Conservation (phyloP, 2,329 filamentous ascomycete species). For the Penicillium sp. region DNA sequence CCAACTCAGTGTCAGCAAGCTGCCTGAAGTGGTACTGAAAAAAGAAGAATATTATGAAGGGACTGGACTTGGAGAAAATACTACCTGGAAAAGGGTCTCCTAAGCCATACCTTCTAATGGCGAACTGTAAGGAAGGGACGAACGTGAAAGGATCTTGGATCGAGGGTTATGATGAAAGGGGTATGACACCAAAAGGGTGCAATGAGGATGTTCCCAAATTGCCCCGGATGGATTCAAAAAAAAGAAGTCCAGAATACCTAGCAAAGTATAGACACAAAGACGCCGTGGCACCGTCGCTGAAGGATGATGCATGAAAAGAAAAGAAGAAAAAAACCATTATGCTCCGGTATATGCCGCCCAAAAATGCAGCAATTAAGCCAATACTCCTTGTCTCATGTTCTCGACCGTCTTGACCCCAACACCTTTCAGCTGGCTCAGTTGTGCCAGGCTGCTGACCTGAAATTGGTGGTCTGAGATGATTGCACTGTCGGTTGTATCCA, state of each 20-base stretch:
- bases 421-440: slow-evolving; percentile 43
- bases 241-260: background rate
- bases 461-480: slow-evolving; percentile 22
- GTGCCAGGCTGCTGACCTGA: slow-evolving; percentile 36
- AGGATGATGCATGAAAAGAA: slow-evolving; percentile 21
- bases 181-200: background rate
- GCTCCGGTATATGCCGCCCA: slow-evolving; percentile 8
- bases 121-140: too few relatives aligned
- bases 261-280: slow-evolving; percentile 12
- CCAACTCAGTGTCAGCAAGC: background rate
- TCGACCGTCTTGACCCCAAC: slow-evolving; percentile 46
- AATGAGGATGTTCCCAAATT: background rate
- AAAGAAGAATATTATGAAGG: background rate
- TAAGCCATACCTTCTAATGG: background rate
- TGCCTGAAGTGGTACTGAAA: too few relatives aligned
- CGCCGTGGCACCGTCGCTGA: slow-evolving; percentile 29
- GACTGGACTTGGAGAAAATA: background rate
- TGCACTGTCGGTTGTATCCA: slow-evolving; percentile 11
- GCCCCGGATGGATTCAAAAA: background rate
- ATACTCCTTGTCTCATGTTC: slow-evolving; percentile 46
- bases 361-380: slow-evolving; percentile 27
- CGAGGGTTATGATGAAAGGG: background rate
- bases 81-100: too few relatives aligned
- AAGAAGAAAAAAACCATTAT: slow-evolving; percentile 3
- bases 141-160: background rate